Evolutionary conservation across 371 early-diverging fungal genomes (phyloP), one percentile per base, ranked within the genome.

Genomic region (Mortierella polycephala): DNA sequence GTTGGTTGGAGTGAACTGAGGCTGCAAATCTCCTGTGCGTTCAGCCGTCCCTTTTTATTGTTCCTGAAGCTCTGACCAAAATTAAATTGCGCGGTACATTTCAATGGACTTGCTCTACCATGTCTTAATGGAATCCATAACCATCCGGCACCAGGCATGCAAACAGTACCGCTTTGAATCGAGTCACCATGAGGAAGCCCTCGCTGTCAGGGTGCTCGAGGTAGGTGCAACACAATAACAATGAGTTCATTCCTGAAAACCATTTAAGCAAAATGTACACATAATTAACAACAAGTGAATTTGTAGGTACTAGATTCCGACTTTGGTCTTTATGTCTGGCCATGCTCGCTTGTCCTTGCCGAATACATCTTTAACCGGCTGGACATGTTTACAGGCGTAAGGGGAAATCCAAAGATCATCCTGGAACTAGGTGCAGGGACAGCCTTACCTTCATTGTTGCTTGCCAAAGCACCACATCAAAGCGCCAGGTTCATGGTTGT

Each of bases 251-350:
- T 2, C 47, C 14, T n/a, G 12, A 9, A 55, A 30, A 20, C 18
- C 47, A n/a, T 12, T 51, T 9, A n/a, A n/a, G 40, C 44, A 6
- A 14, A 41, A 7, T 8, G 23, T 14, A 21, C n/a, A n/a, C 21
- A 21, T n/a, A 6, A 20, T 45, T 21, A 8, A n/a, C 37, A 14
- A 45, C 23, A 6, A 30, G 13, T 16, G 12, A 40, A 14, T 62
- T 51, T 60, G 44, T 40, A 88, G 88, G 60, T 84, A 5, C 69
- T 88, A 9, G 85, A 88, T 62, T 71, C 87, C 14, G 82, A 85
- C 18, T 89, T 85, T 69, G 89, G 87, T 37, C 82, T 84, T 41
- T 89, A 87, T 63, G 75, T 86, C 50, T 89, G 89, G 89, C 89
- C 89, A 0, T 86, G 87, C 8, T 76, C 89, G 1, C 60, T 89